Percentiles rank a stretch among this genome's conserved stretches.
These are phyloP conservation scores for Termitomyces sp. DNA, from an alignment of 768 basidiomycete species.

Conservation along the genomic window DNA sequence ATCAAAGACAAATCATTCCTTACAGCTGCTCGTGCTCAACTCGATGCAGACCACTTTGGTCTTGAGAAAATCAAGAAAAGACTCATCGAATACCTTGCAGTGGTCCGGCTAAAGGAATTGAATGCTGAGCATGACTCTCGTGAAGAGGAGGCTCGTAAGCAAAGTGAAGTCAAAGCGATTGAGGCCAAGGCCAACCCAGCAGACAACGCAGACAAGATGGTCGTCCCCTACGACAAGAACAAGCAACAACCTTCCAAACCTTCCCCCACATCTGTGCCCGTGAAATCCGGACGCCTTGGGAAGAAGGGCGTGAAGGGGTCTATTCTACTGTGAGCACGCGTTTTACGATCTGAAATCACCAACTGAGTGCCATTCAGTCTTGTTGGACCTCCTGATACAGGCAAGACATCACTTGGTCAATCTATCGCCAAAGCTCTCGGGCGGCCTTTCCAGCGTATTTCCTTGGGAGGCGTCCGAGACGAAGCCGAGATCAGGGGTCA, in stretches of 20 bases:
- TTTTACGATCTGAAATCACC: neutral
- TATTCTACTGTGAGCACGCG: slow-evolving; percentile 53
- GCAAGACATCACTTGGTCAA: slow-evolving; percentile 89
- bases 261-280: slow-evolving; percentile 9
- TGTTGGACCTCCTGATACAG: slow-evolving; percentile 88
- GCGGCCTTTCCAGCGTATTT: slow-evolving; percentile 89
- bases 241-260: slow-evolving; percentile 18
- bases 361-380: slow-evolving; percentile 45
- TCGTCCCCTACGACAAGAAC: slow-evolving; percentile 24
- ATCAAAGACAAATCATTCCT: slow-evolving; percentile 61
- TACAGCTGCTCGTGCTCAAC: slow-evolving; percentile 65
- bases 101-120: slow-evolving; percentile 62
- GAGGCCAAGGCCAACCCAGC: slow-evolving; percentile 20
- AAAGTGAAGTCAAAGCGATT: slow-evolving; percentile 20
- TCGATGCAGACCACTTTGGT: slow-evolving; percentile 91
- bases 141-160: slow-evolving; percentile 25
- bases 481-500: slow-evolving; percentile 68
- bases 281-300: slow-evolving; percentile 15
- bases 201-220: slow-evolving; percentile 23
- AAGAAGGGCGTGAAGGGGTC: slow-evolving; percentile 63
- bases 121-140: slow-evolving; percentile 36
- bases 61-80: slow-evolving; percentile 91
- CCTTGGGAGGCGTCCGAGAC: slow-evolving; percentile 89
- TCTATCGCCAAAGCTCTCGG: slow-evolving; percentile 81
- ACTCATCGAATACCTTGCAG: slow-evolving; percentile 88